These are phyloP conservation scores for Aquilaria agallochum DNA, from an alignment of 441 rosid species.

Conservation along the genomic window DNA sequence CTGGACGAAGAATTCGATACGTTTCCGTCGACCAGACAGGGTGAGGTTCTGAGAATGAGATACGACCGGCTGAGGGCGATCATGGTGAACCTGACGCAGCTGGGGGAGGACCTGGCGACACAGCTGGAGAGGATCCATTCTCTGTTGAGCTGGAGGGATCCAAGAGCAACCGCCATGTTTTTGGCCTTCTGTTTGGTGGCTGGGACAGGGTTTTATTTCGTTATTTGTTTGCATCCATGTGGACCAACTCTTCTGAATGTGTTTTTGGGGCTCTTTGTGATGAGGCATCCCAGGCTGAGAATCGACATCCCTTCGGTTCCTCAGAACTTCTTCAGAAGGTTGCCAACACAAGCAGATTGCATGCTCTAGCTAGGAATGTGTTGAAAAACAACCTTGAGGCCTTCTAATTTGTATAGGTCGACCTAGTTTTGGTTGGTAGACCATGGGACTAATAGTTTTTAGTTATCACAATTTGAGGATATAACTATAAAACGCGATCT, in stretches of 20 bases:
- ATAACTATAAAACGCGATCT: no score
- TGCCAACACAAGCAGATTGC: slow-evolving; percentile 52
- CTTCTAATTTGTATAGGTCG: no score
- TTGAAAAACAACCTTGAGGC: no score
- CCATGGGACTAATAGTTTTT: no score
- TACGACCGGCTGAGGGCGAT: slow-evolving; percentile 51
- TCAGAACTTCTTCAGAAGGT: slow-evolving; percentile 51
- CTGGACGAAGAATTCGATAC: slow-evolving; percentile 43
- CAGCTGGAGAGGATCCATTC: slow-evolving; percentile 39
- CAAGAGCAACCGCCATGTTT: slow-evolving; percentile 39
- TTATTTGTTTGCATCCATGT: slow-evolving; percentile 16
- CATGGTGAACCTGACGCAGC: slow-evolving; percentile 38
- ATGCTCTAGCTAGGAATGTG: slow-evolving; percentile 17
- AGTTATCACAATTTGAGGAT: no score
- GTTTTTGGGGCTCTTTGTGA: slow-evolving; percentile 17
- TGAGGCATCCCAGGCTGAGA: slow-evolving; percentile 57
- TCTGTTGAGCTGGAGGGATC: slow-evolving; percentile 42
- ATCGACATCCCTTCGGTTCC: slow-evolving; percentile 36
- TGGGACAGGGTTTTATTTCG: slow-evolving; percentile 30
- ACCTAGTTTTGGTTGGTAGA: no score
- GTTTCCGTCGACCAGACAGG: slow-evolving; percentile 27
- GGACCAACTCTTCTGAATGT: not conserved
- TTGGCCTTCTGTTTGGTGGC: slow-evolving; percentile 28
- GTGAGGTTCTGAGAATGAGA: slow-evolving; percentile 32
- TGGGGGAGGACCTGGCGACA: slow-evolving; percentile 37